Evolutionary conservation across 768 basidiomycete genomes (phyloP).

Genomic region (Tylopilus sp.): DNA sequence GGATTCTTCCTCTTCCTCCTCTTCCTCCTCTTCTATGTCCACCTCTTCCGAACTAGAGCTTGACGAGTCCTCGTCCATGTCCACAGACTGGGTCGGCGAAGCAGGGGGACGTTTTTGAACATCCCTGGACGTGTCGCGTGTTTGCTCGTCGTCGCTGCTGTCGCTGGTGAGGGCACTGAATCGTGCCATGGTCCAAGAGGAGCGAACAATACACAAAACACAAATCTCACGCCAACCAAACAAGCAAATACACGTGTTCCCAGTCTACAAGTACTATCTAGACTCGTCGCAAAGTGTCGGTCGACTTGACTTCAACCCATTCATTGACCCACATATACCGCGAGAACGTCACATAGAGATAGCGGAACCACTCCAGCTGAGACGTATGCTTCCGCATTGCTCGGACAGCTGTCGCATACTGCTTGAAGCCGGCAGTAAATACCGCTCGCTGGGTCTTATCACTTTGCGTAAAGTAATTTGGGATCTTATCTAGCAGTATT

Average conservation of each 20-base stretch:
- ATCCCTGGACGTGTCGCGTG: slow-evolving; percentile 30
- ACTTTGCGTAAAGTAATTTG: slow-evolving; percentile 2
- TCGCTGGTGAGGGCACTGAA: slow-evolving; percentile 65
- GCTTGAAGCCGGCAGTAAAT: slow-evolving; percentile 54
- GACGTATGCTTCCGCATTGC: slow-evolving; percentile 74
- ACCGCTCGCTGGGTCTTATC: slow-evolving; percentile 21
- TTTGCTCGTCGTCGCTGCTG: slow-evolving; percentile 50
- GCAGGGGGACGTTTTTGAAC: slow-evolving; percentile 12
- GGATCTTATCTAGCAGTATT: slow-evolving; percentile 19
- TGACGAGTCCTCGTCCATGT: slow-evolving; percentile 33
- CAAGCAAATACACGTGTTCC: slow-evolving; percentile 21
- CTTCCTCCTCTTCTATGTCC: slow-evolving; percentile 35
- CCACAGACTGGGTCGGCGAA: slow-evolving; percentile 22
- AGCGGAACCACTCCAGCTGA: slow-evolving; percentile 89
- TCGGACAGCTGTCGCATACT: slow-evolving; percentile 52
- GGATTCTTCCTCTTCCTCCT: slow-evolving; percentile 37
- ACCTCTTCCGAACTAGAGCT: slow-evolving; percentile 28
- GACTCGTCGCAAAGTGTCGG: background rate
- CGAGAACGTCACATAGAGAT: slow-evolving; percentile 76
- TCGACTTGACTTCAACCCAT: slow-evolving; percentile 51
- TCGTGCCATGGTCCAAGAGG: slow-evolving; percentile 49
- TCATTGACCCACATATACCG: slow-evolving; percentile 94
- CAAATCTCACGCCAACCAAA: slow-evolving; percentile 26
- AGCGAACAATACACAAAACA: slow-evolving; percentile 17
- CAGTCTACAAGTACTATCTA: background rate